Conservation (phyloP, 2,329 filamentous ascomycete species). For the Sclerotinia subarctica region DNA sequence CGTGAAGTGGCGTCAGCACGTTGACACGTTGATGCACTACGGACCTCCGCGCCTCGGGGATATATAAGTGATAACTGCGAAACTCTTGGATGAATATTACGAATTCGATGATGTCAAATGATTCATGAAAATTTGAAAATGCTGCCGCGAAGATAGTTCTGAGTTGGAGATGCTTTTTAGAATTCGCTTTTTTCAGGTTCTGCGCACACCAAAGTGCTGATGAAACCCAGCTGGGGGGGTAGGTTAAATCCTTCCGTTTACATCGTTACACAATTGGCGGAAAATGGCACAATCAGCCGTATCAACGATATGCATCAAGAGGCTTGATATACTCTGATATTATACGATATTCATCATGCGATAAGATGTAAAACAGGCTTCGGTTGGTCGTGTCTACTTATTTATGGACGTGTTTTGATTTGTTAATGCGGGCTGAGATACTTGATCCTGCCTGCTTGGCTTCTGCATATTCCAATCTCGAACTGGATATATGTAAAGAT, state of each 20-base stretch:
- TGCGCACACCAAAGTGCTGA: neutral
- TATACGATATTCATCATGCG: slow-evolving; percentile 9
- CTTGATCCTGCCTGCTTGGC: neutral
- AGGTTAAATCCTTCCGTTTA: neutral
- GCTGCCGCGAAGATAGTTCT: neutral
- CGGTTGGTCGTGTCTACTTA: neutral
- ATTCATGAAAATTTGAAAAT: neutral
- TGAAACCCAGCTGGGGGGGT: neutral
- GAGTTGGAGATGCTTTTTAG: neutral
- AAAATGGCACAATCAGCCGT: slow-evolving; percentile 10
- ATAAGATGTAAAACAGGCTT: slow-evolving; percentile 15
- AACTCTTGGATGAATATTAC: neutral
- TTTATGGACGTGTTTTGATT: neutral
- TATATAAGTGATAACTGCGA: neutral
- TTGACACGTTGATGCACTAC: neutral
- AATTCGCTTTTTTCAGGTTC: neutral
- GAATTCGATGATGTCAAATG: neutral
- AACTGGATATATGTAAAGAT: slow-evolving; percentile 15
- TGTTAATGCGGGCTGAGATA: neutral
- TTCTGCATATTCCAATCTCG: neutral
- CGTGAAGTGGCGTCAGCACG: neutral
- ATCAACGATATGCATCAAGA: slow-evolving; percentile 2
- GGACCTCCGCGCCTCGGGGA: neutral
- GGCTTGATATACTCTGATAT: slow-evolving; percentile 2
- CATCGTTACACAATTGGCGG: neutral